Evolutionary conservation across 371 early-diverging fungal species (phyloP).

Genomic region (Entomophthora muscae): DNA sequence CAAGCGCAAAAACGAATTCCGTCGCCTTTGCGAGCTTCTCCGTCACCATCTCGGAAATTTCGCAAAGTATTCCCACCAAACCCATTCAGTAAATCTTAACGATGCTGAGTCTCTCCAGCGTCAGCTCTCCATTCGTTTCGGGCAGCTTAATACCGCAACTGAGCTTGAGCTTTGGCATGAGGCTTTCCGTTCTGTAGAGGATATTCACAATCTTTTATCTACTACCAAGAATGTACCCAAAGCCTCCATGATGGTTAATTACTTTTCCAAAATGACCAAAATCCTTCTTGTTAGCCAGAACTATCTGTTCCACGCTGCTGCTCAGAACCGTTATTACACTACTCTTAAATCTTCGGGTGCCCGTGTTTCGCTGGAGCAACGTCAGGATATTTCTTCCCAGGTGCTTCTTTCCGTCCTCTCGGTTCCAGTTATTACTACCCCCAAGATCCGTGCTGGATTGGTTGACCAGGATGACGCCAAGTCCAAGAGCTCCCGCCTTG

Average conservation of each 20-base stretch:
- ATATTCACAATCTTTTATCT: conserved; percentile 83
- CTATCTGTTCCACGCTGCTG: conserved; percentile 93
- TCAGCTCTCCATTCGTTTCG: conserved; percentile 86
- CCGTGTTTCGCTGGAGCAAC: conserved; percentile 46
- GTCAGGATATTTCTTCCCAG: conserved; percentile 68
- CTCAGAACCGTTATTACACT: conserved; percentile 83
- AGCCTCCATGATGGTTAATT: conserved; percentile 87
- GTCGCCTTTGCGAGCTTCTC: conserved; percentile 88
- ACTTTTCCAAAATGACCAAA: conserved; percentile 90
- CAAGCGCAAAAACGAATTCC: conserved; percentile 93
- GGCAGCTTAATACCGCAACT: conserved; percentile 83
- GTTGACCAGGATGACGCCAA: conserved; percentile 71
- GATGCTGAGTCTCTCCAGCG: conserved; percentile 92
- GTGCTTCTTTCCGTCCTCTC: conserved; percentile 85
- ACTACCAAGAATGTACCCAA: conserved; percentile 83
- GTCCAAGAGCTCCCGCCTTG: conserved; percentile 66
- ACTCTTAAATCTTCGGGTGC: conserved; percentile 56
- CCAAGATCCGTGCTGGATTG: conserved; percentile 46
- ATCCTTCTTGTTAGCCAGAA: conserved; percentile 92
- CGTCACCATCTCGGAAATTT: conserved; percentile 85
- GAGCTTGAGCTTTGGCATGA: conserved; percentile 98
- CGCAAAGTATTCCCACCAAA: conserved; percentile 83
- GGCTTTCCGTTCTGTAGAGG: conserved; percentile 91
- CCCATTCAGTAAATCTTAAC: conserved; percentile 80
- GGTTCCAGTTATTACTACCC: conserved; percentile 68